Base-by-base conservation (phyloP, 371 early-diverging fungal species). In the Rhizomucor pusillus region DNA sequence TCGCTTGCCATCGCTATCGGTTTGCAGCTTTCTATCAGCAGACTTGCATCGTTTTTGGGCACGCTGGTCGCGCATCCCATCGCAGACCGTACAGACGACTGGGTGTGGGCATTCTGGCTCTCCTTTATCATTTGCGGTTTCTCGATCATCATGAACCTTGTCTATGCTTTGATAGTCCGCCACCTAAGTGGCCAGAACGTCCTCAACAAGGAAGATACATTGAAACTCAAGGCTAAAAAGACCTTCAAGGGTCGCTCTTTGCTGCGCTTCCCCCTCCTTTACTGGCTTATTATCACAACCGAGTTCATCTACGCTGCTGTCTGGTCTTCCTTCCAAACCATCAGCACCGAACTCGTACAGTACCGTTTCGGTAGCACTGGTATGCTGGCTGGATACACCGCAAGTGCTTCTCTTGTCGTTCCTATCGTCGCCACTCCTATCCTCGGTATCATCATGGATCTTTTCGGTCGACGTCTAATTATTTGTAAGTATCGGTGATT, bases 371-470 rank as follows among this genome's bases (percentile, higher is more conserved):
- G 69, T 46, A 65, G 62, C 5, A 56, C 52, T 9, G 50, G 59
- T 16, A 54, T 59, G 10, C 53, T 81, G 29, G 79, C 82, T 11
- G 82, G 81, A 35, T 85, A 79, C 53, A 71, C 71, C 9, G 73
- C 81, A 2, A 75, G 77, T 53, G 71, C 80, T 6, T 73, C 79
- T 24, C 70, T 75, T 49, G 63, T 67, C 12, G 60, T 82, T 1
- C 85, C 85, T 7, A 79, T 83, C 34, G 70, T 80, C 5, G 74
- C 77, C n/a, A 77, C 82, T 4, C 83, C 85, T 19, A 25, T 79
- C 11, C 54, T 79, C 14, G 85, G 85, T 50, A 47, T 79, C 44
- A 47, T 80, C 39, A 71, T 81, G 67, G 83, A 85, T 47, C 56
- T 63, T 22, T 75, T 67, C 50, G 85, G 85, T 22, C 48, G 36